Evolutionary conservation across 2,329 filamentous ascomycete species (phyloP).

Genomic region (Tetracladium maxilliforme): DNA sequence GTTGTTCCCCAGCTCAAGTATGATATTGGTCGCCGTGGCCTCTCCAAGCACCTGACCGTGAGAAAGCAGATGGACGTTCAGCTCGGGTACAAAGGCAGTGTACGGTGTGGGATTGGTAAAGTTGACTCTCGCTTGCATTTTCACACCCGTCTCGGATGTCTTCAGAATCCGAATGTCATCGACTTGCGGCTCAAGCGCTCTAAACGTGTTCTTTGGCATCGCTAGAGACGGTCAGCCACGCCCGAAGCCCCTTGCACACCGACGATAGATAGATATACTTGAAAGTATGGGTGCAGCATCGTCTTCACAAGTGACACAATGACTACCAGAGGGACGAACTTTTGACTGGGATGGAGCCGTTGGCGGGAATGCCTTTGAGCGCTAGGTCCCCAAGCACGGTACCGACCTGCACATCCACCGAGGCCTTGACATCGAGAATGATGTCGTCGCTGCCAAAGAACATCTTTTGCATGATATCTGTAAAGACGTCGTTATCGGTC

Average conservation of each 20-base stretch:
- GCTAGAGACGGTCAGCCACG: too few species aligned
- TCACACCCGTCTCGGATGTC: conserved; percentile 57
- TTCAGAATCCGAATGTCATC: conserved; percentile 57
- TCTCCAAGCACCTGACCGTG: conserved; percentile 66
- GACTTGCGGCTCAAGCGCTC: conserved; percentile 43
- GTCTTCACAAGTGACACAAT: too few species aligned
- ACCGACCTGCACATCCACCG: conserved; percentile 68
- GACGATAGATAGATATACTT: too few species aligned
- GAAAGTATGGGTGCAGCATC: conserved; percentile 44
- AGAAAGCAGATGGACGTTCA: conserved; percentile 61
- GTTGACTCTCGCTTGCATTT: conserved; percentile 58
- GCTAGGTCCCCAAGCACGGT: conserved; percentile 72
- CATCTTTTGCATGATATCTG: conserved; percentile 65
- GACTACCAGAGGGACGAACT: too few species aligned
- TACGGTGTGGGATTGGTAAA: conserved; percentile 87
- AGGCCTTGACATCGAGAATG: conserved; percentile 60
- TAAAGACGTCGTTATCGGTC: conserved; percentile 65
- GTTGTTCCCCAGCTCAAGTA: conserved; percentile 57
- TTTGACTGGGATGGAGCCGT: conserved; percentile 82
- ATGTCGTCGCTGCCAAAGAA: conserved; percentile 56
- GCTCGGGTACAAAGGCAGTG: conserved; percentile 64
- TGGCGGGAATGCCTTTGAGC: conserved; percentile 68
- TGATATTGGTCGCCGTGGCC: conserved; percentile 48
- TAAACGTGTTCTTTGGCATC: too few species aligned
- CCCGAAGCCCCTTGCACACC: too few species aligned